Evolutionary conservation across 2,329 filamentous ascomycete species (phyloP).

Genomic region (Aspergillus vadensis): DNA sequence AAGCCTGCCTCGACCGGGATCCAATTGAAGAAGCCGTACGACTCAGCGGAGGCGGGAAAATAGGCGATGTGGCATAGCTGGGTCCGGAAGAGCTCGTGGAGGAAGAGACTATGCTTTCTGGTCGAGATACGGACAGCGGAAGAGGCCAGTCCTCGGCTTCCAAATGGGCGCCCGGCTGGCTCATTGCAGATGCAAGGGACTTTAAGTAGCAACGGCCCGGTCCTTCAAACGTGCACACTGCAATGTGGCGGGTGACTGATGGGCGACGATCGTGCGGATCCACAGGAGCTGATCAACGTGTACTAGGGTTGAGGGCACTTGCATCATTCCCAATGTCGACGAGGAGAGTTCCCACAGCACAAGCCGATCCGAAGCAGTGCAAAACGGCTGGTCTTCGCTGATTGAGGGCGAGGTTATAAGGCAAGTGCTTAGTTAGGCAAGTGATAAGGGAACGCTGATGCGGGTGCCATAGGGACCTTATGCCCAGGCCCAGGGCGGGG

Average conservation of each 20-base stretch:
- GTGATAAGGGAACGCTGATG: not conserved
- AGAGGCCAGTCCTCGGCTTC: conserved; percentile 35
- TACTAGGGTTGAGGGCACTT: conserved; percentile 9
- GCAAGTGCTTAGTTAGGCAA: not conserved
- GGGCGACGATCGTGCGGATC: conserved; percentile 27
- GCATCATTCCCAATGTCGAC: conserved; percentile 14
- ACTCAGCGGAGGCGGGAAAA: conserved; percentile 26
- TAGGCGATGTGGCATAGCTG: conserved; percentile 28
- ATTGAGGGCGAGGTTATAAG: conserved; percentile 1
- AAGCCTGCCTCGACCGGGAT: conserved; percentile 31
- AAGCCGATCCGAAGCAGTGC: conserved; percentile 14
- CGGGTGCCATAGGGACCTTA: not conserved
- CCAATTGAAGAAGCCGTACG: conserved; percentile 28
- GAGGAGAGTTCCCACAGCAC: conserved; percentile 2
- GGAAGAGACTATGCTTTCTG: conserved; percentile 29
- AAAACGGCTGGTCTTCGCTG: conserved; percentile 6
- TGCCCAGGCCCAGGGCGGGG: not conserved
- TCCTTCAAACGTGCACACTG: not conserved
- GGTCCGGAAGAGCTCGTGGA: conserved; percentile 30
- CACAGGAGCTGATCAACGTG: conserved; percentile 15
- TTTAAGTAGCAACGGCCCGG: not conserved
- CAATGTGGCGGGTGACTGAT: conserved; percentile 1
- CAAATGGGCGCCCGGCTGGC: conserved; percentile 11
- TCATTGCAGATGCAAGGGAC: conserved; percentile 16
- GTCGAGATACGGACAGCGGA: conserved; percentile 19